These are phyloP conservation scores for Didymella glomerata DNA, from an alignment of 2,329 filamentous ascomycete species.

Conservation along the genomic window DNA sequence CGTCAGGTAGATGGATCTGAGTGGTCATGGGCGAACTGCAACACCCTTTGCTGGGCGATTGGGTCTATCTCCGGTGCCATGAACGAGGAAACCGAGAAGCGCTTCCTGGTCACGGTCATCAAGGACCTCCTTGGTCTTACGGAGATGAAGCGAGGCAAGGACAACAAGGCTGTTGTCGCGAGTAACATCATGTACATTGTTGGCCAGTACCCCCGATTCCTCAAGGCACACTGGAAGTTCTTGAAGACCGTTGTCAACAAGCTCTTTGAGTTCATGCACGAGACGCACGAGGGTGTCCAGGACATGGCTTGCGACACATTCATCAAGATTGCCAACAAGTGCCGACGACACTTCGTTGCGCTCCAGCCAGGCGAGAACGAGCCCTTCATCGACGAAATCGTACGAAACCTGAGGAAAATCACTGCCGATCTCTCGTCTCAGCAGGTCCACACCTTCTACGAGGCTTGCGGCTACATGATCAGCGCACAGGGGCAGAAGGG, in stretches of 20 bases:
- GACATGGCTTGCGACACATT: slow-evolving; percentile 99
- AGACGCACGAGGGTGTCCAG: slow-evolving; percentile 98
- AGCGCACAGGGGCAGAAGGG: slow-evolving; percentile 95
- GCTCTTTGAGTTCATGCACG: slow-evolving; percentile 99
- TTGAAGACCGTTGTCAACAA: slow-evolving; percentile 99
- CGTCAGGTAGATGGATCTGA: slow-evolving; percentile 94
- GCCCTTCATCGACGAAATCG: slow-evolving; percentile 98
- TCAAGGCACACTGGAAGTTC: slow-evolving; percentile 99
- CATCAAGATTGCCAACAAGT: slow-evolving; percentile 99
- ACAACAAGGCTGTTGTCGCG: slow-evolving; percentile 98
- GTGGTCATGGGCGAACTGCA: slow-evolving; percentile 99
- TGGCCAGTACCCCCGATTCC: slow-evolving; percentile 95
- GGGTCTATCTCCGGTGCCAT: slow-evolving; percentile 98
- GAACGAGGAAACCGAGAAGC: slow-evolving; percentile 99
- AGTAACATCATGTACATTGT: slow-evolving; percentile 99
- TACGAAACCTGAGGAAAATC: slow-evolving; percentile 93
- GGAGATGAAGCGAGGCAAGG: slow-evolving; percentile 99
- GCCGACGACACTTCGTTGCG: slow-evolving; percentile 95
- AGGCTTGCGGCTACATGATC: slow-evolving; percentile 99
- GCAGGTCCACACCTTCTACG: slow-evolving; percentile 98
- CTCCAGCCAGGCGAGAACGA: slow-evolving; percentile 93
- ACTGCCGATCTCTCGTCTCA: slow-evolving; percentile 94
- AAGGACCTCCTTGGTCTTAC: slow-evolving; percentile 96
- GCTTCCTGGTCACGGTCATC: slow-evolving; percentile 97
- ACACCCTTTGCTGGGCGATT: slow-evolving; percentile 99